Evolutionary conservation across 257 asterid genomes (phyloP), one percentile per base, ranked within the genome.

Genomic region (Vinca minor): DNA sequence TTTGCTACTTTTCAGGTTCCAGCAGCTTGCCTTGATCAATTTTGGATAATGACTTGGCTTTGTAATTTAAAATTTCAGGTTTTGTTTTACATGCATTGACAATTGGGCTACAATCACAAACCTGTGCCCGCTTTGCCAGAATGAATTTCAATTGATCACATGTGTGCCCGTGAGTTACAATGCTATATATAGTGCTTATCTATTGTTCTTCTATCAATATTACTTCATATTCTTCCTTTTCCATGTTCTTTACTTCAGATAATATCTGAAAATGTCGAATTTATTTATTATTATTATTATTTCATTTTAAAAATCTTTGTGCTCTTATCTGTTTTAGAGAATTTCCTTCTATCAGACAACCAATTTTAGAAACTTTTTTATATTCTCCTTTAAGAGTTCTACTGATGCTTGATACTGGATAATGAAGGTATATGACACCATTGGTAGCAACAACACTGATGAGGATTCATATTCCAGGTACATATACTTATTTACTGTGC

Each of bases 51-150:
- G 59, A 47, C 66, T 52, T 64, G 47, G 63, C 34, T 21, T 71
- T 49, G 8, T 62, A 53, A 45, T 77, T 70, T 66, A 34, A 34
- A 74, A 64, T 85, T 83, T 66, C 96, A 92, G 98, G 98, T 92
- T 92, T 83, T 92, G 98, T 84, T 92, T 92, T 81, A 76, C 95
- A 15, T 89, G 98, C 89, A 89, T 92, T 76, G 98, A 92, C 89
- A 92, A 92, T 79, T 92, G 98, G 98, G 95, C 96, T 70, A 82
- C 94, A 76, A 89, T 92, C 77, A 92, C 98, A 62, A 92, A 87
- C 78, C 84, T 92, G 34, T 92, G 98, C 67, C 98, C 98, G 52
- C 96, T 92, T 62, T 92, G 98, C 84, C 96, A 89, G 90, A 83
- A 82, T 76, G 98, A 85, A 76, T 89, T 89, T 84, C 98, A 92